Percentiles rank a stretch among this genome's conserved stretches.
Evolutionary conservation across 495 filamentous ascomycete genomes (phyloP).

Genomic region (Cudoniella acicularis): DNA sequence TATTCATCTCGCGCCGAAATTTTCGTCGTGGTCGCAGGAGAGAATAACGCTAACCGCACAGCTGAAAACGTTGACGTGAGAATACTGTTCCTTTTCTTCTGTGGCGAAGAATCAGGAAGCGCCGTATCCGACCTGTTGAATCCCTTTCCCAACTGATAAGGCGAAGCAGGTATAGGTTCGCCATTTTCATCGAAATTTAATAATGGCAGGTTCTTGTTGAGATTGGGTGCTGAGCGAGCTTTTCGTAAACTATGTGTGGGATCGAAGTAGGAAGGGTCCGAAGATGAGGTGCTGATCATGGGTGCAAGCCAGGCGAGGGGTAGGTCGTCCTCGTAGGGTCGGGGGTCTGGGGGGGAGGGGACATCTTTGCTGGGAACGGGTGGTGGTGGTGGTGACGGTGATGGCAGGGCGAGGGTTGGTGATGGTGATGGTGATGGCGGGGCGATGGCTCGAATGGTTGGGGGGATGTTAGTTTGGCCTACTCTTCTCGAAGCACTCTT

Average conservation of each 20-base stretch:
- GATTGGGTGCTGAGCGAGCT: not conserved
- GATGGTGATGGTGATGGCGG: not conserved
- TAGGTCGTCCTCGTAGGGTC: not conserved
- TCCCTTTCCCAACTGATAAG: too few species aligned
- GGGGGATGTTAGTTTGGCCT: too few species aligned
- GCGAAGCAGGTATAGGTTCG: too few species aligned
- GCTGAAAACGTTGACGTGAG: too few species aligned
- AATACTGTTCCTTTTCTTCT: too few species aligned
- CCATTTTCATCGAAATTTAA: not conserved
- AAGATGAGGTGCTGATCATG: conserved; percentile 1
- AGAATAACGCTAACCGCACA: too few species aligned
- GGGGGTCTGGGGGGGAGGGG: not conserved
- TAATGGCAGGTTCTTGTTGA: not conserved
- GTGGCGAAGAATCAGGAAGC: too few species aligned
- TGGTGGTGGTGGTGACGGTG: not conserved
- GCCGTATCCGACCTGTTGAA: too few species aligned
- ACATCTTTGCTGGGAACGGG: not conserved
- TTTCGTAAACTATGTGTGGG: not conserved
- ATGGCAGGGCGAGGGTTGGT: not conserved
- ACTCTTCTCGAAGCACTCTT: too few species aligned
- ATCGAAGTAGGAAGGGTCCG: not conserved
- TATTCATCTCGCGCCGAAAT: too few species aligned
- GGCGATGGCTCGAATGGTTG: too few species aligned
- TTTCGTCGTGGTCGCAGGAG: too few species aligned
- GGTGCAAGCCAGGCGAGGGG: conserved; percentile 4